These are phyloP conservation scores for Yarrowia deformans DNA, from an alignment of 805 yeast species.

Conservation along the genomic window DNA sequence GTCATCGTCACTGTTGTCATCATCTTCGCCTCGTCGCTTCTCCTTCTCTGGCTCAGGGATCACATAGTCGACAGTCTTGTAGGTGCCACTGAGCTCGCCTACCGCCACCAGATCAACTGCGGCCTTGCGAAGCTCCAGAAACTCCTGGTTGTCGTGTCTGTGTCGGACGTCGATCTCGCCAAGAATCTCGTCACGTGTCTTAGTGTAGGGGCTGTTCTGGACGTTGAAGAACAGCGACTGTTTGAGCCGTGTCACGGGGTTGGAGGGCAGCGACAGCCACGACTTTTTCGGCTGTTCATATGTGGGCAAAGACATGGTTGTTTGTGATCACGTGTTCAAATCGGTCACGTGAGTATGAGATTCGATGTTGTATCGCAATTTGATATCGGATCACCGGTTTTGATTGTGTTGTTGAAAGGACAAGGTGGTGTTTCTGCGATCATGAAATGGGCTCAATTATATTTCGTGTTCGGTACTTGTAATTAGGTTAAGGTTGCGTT, in stretches of 20 bases:
- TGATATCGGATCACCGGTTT: background rate
- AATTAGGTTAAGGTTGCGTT: conserved; percentile 11
- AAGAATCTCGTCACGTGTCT: conserved; percentile 13
- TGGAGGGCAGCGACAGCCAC: conserved; percentile 24
- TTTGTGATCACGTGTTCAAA: background rate
- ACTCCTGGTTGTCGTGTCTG: conserved; percentile 20
- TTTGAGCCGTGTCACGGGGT: conserved; percentile 13
- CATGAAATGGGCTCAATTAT: conserved; percentile 1
- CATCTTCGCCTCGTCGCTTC: background rate
- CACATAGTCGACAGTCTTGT: conserved; percentile 23
- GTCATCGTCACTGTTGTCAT: conserved; percentile 1
- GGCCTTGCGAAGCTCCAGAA: background rate
- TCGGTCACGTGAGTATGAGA: background rate
- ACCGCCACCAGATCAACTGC: conserved; percentile 31
- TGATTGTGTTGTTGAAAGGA: background rate
- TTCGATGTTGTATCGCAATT: background rate
- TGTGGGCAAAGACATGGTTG: conserved; percentile 12
- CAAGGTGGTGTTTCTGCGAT: background rate
- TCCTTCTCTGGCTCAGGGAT: conserved; percentile 8
- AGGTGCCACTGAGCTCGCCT: conserved; percentile 18
- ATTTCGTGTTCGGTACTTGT: conserved; percentile 5
- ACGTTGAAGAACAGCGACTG: conserved; percentile 30
- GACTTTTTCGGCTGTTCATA: conserved; percentile 17
- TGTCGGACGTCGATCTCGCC: conserved; percentile 7
- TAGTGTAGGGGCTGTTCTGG: background rate